Percentiles rank a stretch among this genome's conserved stretches.
These are phyloP conservation scores for Paulownia fortunei DNA, from an alignment of 257 asterid species.

Conservation along the genomic window DNA sequence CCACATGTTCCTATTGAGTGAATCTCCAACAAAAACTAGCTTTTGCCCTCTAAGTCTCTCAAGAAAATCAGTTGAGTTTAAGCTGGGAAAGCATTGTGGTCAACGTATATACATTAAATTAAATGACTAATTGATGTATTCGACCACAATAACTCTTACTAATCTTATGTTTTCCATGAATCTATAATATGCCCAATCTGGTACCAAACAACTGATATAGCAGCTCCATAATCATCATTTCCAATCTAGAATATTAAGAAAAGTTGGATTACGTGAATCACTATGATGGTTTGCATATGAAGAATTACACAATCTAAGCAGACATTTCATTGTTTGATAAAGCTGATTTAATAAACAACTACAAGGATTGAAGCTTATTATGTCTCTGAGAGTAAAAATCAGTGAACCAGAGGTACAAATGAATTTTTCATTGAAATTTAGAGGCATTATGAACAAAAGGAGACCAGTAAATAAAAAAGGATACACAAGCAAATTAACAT, in stretches of 20 bases:
- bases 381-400: background rate
- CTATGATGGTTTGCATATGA: background rate
- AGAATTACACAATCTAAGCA: background rate
- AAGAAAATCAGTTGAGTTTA: conserved; percentile 84
- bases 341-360: background rate
- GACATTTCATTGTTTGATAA: too few species aligned
- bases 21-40: conserved; percentile 88
- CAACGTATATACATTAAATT: conserved; percentile 15
- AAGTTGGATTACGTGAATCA: background rate
- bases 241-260: background rate
- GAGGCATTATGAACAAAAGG: too few species aligned
- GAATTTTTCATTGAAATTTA: background rate
- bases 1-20: conserved; percentile 97
- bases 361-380: background rate
- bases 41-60: conserved; percentile 80
- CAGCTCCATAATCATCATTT: background rate
- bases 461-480: too few species aligned
- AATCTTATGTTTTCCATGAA: background rate
- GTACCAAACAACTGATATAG: background rate
- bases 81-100: conserved; percentile 47
- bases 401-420: background rate
- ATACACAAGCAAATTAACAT: background rate
- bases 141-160: background rate
- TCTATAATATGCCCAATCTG: background rate
- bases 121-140: background rate